These are phyloP conservation scores for Bothriochloa decipiens DNA, from an alignment of 176 grass and related monocot genomes.

Conservation along the genomic window DNA sequence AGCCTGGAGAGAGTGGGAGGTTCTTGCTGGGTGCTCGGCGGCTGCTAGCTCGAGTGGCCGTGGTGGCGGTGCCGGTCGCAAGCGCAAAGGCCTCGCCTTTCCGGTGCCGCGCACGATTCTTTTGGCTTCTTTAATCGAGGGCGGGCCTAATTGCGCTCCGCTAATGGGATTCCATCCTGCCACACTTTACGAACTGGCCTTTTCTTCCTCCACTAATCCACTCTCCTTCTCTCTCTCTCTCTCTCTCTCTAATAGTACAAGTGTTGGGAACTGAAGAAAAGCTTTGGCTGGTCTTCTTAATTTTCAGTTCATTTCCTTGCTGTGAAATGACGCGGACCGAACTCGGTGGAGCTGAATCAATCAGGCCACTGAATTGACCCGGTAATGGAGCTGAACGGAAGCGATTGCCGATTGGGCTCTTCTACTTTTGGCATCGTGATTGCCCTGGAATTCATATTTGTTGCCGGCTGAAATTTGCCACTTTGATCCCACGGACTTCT, in stretches of 20 bases:
- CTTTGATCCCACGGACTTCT: slow-evolving; percentile 21
- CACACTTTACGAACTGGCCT: slow-evolving; percentile 17
- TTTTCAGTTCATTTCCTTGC: background rate
- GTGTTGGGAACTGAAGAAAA: no score
- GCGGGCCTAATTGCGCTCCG: slow-evolving; percentile 23
- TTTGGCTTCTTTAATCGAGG: slow-evolving; percentile 46
- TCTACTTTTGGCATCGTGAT: background rate
- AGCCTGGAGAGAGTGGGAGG: background rate
- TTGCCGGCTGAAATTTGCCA: background rate
- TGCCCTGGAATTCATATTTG: background rate
- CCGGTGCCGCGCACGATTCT: slow-evolving; percentile 38
- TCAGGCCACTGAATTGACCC: background rate
- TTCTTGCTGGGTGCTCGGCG: slow-evolving; percentile 40
- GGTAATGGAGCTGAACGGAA: background rate
- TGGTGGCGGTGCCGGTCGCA: slow-evolving; percentile 16
- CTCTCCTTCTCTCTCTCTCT: background rate
- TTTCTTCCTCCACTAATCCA: background rate
- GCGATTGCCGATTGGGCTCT: background rate
- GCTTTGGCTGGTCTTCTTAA: background rate
- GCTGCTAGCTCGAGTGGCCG: slow-evolving; percentile 14
- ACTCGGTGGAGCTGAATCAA: background rate
- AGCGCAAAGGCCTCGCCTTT: slow-evolving; percentile 43
- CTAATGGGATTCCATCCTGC: slow-evolving; percentile 51
- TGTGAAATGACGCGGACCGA: slow-evolving; percentile 22
- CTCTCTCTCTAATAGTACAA: no score